A percentile compares a stretch with the other conserved stretches of the same genome.
These are phyloP conservation scores for Kodamaea fukazawae DNA, from an alignment of 805 yeast genomes.

Conservation along the genomic window DNA sequence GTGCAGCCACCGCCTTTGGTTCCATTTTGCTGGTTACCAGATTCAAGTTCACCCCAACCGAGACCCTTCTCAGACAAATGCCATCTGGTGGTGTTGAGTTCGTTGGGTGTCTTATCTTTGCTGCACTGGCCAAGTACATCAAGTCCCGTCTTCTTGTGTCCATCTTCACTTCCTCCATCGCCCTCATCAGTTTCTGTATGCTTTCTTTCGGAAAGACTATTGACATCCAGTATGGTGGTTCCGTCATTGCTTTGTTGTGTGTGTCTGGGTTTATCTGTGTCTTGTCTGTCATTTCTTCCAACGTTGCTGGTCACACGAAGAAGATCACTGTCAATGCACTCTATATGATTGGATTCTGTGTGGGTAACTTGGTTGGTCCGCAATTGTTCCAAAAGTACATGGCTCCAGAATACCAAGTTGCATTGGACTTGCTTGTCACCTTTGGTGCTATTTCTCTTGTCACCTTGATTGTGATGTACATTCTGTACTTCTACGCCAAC, in stretches of 20 bases:
- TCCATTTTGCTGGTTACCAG: slow-evolving; percentile 27
- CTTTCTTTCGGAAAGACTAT: slow-evolving; percentile 40
- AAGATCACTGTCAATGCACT: slow-evolving; percentile 47
- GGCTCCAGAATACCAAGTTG: slow-evolving; percentile 44
- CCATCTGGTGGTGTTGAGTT: slow-evolving; percentile 50
- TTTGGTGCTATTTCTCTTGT: slow-evolving; percentile 26
- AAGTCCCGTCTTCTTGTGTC: slow-evolving; percentile 28
- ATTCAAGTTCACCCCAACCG: slow-evolving; percentile 24
- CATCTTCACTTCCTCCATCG: slow-evolving; percentile 20
- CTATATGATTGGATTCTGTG: slow-evolving; percentile 48
- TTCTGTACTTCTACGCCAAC: slow-evolving; percentile 35
- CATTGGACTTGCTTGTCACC: slow-evolving; percentile 39
- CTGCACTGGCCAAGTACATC: slow-evolving; percentile 21
- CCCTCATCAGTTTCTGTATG: slow-evolving; percentile 30
- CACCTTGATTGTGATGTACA: slow-evolving; percentile 23
- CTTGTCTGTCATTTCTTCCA: slow-evolving; percentile 41
- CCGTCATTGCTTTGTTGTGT: slow-evolving; percentile 30
- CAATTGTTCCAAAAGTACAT: slow-evolving; percentile 44
- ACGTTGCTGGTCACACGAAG: slow-evolving; percentile 58
- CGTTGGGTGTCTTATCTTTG: slow-evolving; percentile 34
- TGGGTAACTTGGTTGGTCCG: slow-evolving; percentile 56
- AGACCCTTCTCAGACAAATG: slow-evolving; percentile 43
- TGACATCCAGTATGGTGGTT: slow-evolving; percentile 24
- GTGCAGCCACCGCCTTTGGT: slow-evolving; percentile 37
- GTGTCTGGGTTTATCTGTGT: slow-evolving; percentile 29